phyloP scores from a whole-genome alignment of 768 basidiomycete genomes.

The Phylloporus scabripes region DNA sequence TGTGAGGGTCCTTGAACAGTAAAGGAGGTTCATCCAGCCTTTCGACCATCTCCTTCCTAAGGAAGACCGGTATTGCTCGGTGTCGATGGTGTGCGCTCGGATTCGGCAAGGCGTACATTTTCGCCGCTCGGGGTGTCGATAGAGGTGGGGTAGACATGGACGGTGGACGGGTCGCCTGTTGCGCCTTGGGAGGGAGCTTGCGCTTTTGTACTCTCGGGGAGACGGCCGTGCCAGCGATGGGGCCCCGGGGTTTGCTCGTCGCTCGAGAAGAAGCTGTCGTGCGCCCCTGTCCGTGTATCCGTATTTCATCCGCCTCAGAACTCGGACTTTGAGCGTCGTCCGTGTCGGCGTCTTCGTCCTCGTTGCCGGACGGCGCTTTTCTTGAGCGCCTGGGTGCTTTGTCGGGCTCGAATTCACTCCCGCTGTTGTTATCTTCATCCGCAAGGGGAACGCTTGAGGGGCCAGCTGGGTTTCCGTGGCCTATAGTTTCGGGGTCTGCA shows the following conservation, averaged over 20 bases:
- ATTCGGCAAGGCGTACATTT: slow-evolving; percentile 55
- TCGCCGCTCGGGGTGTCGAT: slow-evolving; percentile 15
- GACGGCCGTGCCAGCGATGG: background rate
- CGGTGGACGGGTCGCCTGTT: slow-evolving; percentile 3
- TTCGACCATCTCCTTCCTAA: slow-evolving; percentile 47
- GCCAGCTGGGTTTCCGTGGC: slow-evolving; percentile 29
- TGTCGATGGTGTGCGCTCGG: slow-evolving; percentile 72
- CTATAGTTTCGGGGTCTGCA: slow-evolving; percentile 32
- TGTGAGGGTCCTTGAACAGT: slow-evolving; percentile 42
- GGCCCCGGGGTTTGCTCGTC: background rate
- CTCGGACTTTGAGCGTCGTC: slow-evolving; percentile 11
- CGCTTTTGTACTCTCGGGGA: slow-evolving; percentile 15
- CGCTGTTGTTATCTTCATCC: slow-evolving; percentile 34
- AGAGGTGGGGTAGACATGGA: slow-evolving; percentile 5
- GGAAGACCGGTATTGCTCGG: slow-evolving; percentile 57
- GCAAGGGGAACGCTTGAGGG: slow-evolving; percentile 31
- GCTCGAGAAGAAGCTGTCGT: slow-evolving; percentile 7
- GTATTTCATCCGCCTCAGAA: slow-evolving; percentile 12
- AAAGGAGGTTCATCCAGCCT: slow-evolving; percentile 48
- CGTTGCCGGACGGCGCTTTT: slow-evolving; percentile 30
- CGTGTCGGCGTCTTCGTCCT: slow-evolving; percentile 27
- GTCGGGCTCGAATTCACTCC: slow-evolving; percentile 53
- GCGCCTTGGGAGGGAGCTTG: slow-evolving; percentile 17
- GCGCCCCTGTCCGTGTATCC: slow-evolving; percentile 10
- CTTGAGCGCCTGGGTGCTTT: slow-evolving; percentile 28